phyloP scores from a whole-genome alignment of 1,284 basidiomycete species.

The Vanrija sp. region DNA sequence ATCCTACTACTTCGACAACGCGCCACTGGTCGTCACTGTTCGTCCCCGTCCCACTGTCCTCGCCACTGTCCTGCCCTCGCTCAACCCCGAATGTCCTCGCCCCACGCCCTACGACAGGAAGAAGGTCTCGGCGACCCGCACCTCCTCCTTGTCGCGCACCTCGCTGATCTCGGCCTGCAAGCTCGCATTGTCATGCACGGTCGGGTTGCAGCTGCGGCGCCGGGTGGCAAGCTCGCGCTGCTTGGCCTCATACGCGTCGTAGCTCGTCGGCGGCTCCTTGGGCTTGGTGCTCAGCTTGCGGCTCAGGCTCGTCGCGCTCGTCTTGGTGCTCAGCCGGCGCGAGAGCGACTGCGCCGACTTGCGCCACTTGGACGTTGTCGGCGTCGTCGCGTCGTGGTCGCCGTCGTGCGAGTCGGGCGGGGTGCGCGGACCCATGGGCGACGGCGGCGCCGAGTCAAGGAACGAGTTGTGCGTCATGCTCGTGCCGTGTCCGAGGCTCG shows the following conservation, averaged over 20 bases:
- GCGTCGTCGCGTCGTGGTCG: no score
- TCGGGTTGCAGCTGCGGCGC: conserved; percentile 29
- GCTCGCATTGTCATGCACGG: conserved; percentile 28
- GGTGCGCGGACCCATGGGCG: no score
- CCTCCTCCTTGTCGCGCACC: conserved; percentile 37
- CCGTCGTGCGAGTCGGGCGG: no score
- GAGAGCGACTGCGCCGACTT: no score
- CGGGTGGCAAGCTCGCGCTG: conserved; percentile 26
- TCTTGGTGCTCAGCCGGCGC: no score
- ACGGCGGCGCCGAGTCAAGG: no score
- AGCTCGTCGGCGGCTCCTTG: conserved; percentile 30
- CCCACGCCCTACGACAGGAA: conserved; percentile 40
- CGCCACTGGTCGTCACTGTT: background rate
- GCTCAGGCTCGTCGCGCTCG: background rate
- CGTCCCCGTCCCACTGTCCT: no score
- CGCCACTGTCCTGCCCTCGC: no score
- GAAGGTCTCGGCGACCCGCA: conserved; percentile 39
- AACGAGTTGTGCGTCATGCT: no score
- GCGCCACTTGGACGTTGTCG: no score
- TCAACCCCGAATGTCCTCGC: background rate
- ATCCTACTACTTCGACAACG: background rate
- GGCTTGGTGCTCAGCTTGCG: conserved; percentile 16
- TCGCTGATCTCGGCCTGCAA: conserved; percentile 29
- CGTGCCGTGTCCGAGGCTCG: background rate
- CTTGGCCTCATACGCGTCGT: conserved; percentile 32